phyloP scores from a whole-genome alignment of 345 rosid species.

The Pistacia atlantica region DNA sequence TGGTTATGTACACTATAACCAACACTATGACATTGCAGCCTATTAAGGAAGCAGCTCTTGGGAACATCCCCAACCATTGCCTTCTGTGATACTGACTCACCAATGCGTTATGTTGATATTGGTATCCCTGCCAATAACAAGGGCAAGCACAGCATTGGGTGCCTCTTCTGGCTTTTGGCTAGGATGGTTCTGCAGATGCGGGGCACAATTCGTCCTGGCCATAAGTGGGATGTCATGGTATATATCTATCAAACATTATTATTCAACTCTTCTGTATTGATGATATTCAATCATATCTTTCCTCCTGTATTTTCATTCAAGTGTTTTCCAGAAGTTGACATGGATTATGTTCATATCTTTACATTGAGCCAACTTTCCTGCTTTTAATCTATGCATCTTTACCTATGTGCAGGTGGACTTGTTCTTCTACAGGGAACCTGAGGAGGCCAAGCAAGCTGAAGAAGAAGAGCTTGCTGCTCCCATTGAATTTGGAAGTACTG shows the following conservation, averaged over 20 bases:
- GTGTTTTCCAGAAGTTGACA: not conserved
- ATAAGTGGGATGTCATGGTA: conserved; percentile 90
- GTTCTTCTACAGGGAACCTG: conserved; percentile 85
- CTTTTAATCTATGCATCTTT: not conserved
- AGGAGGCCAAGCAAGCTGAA: conserved; percentile 59
- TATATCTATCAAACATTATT: not conserved
- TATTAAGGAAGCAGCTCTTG: conserved; percentile 94
- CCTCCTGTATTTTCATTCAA: not conserved
- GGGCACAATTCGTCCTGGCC: conserved; percentile 75
- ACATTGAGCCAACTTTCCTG: not conserved
- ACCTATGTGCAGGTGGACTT: conserved; percentile 55
- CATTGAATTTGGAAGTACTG: conserved; percentile 46
- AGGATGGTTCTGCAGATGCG: conserved; percentile 99
- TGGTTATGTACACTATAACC: not conserved
- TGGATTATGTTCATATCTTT: not conserved
- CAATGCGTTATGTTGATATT: conserved; percentile 87
- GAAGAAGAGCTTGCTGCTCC: conserved; percentile 58
- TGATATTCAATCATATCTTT: not conserved
- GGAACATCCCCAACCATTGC: conserved; percentile 96
- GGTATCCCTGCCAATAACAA: conserved; percentile 98
- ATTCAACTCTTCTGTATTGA: not conserved
- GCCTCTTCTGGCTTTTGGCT: conserved; percentile 92
- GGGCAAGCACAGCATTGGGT: conserved; percentile 96
- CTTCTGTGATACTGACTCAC: conserved; percentile 95
- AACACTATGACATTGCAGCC: conserved; percentile 51